Base-by-base conservation (phyloP, 192 early-diverging fungal genomes). In the Coemansia sp. region DNA sequence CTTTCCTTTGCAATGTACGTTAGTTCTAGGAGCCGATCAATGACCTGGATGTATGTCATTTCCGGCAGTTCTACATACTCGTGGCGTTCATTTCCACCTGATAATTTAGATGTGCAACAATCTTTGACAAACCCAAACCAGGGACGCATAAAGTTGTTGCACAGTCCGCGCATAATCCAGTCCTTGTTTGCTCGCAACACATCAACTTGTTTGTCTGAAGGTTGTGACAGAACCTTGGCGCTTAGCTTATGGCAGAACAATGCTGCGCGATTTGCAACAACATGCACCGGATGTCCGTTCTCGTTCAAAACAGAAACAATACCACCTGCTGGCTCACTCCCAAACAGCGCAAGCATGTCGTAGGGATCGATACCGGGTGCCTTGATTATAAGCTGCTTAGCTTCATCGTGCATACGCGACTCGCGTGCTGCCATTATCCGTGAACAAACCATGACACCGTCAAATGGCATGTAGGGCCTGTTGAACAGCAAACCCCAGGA, bases 351-450 rank as follows among this genome's bases (percentile, higher is more conserved):
- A 92, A 92, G 94, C 40, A 90, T 80, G 90, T 67, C 85, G 37
- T 84, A 69, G 57, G 95, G 89, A 15, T 77, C 71, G 41, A 96
- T 86, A 61, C 96, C 95, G 16, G 91, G 84, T 15, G 94, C 91
- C 44, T 84, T 84, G 9, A 90, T 92, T 67, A 97, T 93, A 47
- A 93, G 89, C 70, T 94, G 77, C 81, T 98, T 98, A 65, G 89
- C 90, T 16, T 71, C 87, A 15, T 72, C 74, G 40, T 87, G 91
- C 6, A 93, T 85, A 39, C 84, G 69, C 67, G 87, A 86, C 74
- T 98, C 96, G 70, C 87, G 87, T 61, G 95, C 90, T 45, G 93
- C 93, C 89, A 96, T 92, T 63, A 94, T 84, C 69, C 96, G 93
- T 21, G 95, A 96, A 47, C 91, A 91, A 65, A 98, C 90, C 65